A percentile compares a stretch with the other conserved stretches of the same genome.
phyloP scores from a whole-genome alignment of 140 eudicot species.

The Cichorium intybus region DNA sequence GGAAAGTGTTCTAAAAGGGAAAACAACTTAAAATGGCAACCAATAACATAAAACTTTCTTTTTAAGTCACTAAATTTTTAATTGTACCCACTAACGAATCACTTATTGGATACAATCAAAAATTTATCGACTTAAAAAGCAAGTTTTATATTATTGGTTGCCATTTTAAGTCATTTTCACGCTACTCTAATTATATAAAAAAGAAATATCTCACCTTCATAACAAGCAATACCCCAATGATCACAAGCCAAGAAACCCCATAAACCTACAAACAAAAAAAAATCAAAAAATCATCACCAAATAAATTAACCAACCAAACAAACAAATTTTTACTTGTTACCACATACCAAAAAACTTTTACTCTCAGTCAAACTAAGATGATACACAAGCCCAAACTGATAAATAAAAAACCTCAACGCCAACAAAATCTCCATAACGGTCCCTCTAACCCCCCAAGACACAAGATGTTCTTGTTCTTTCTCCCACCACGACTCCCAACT shows the following conservation, averaged over 20 bases:
- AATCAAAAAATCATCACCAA: not conserved
- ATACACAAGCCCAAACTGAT: conserved; percentile 72
- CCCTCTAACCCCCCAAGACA: conserved; percentile 57
- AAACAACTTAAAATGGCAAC: too few relatives aligned
- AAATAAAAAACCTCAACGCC: conserved; percentile 62
- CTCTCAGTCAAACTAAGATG: conserved; percentile 54
- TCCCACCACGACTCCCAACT: conserved; percentile 98
- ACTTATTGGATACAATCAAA: too few relatives aligned
- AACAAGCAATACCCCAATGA: conserved; percentile 43
- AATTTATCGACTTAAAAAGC: too few relatives aligned
- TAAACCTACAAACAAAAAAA: conserved; percentile 53
- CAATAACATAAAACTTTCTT: too few relatives aligned
- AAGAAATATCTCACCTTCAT: conserved; percentile 64
- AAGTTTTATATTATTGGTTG: too few relatives aligned
- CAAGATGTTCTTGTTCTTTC: conserved; percentile 66
- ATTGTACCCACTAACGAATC: too few relatives aligned
- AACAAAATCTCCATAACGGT: conserved; percentile 54
- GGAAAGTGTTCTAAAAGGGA: too few relatives aligned
- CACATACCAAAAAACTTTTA: conserved; percentile 62
- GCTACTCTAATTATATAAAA: conserved; percentile 1
- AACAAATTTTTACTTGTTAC: too few relatives aligned
- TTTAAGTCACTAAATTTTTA: too few relatives aligned
- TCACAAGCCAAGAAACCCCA: conserved; percentile 78
- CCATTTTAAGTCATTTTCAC: too few relatives aligned
- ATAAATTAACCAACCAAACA: not conserved